Evolutionary conservation across 495 filamentous ascomycete genomes (phyloP), one percentile per base, ranked within the genome.

Genomic region (Neurospora hispaniola): DNA sequence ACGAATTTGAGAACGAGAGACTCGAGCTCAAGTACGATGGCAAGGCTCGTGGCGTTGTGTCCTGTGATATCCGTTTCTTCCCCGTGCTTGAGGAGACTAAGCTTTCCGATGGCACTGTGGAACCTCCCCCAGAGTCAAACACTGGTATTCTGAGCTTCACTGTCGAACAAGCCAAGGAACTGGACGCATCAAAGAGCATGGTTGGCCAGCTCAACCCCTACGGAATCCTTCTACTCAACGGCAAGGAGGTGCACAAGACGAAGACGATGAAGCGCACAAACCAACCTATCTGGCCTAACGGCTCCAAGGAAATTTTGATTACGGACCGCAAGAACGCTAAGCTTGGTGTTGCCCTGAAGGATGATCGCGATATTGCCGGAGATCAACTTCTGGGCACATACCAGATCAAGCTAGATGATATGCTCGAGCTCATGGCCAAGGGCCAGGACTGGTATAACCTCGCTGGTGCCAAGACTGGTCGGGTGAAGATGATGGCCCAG

Each of bases 381-480:
- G 94, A 99, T 79, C 93, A 92, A 42, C 86, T 94, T 42, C 79
- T 99, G 40, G 96, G 96, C 69, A 92, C 89, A 20, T 97, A 97
- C 79, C 94, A 97, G 78, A 96, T 99, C 80, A 95, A 93, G 84
- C 84, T 98, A 40, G 91, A 97, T 71, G 94, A 97, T 75, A 92
- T 99, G 90, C 81, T 98, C 18, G 92, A 95, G 72, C 85, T 94
- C 82, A 94, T 93, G 89, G 89, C 89, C 71, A 96, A 96, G 81
- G 96, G 96, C 38, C 91, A 96, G 74, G 93, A 98, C 74, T 99
- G 96, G 96, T 98, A 94, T 85, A 92, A 94, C 71, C 88, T 99
- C 38, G 86, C 90, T 72, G 92, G 92, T 4, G 90, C 87, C 48
- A 94, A 94, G 81, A 90, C 88, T 23, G 96, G 96, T 23, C 91